Evolutionary conservation across 2,329 filamentous ascomycete species (phyloP), one percentile per base, ranked within the genome.

Genomic region (Fonsecaea erecta): DNA sequence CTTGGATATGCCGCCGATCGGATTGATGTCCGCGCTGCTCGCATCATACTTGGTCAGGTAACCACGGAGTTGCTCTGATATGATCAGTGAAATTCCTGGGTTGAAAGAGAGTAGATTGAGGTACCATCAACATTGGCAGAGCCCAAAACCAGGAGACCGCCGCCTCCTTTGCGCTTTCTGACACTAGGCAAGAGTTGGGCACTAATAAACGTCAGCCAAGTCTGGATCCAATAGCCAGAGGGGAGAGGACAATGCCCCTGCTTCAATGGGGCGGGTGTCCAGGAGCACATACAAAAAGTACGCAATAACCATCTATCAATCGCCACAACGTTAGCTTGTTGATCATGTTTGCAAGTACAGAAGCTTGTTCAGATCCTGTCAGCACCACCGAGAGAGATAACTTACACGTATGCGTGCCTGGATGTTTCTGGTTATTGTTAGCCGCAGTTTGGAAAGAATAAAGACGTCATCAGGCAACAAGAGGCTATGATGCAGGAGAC

Each of bases 1-100:
- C 75, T 92, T 92, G 63, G 80, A 83, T 63, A 88, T 85, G 11
- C 77, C 77, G 26, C 81, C 78, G 57, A 90, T 88, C 2, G 88
- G 88, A 70, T 89, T 87, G 73, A 88, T 81, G 68, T 86, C 84
- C 1, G 81, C 84, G 7, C 80, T 83, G 6, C 77, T 81, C 60
- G 79, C 81, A 70, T 91, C 89, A 72, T 91, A 91, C 76, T 91
- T 91, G n/a, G 89, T 91, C 24, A 90, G 79, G 74, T 91, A 88
- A 21, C 82, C 80, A 72, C 73, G 70, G 76, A 12, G 82, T 83
- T 30, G 83, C 78, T 28, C 86, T 48, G 18, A 24, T 26, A 18
- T 48, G 11, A 48, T 48, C 21, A 48, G 43, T 6, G 76, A 46
- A 64, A 73, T 67, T 9, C 2, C 60, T 72, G 54, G 70, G 63